These are phyloP conservation scores for Euphorbia peplus DNA, from an alignment of 345 rosid genomes.

Conservation along the genomic window DNA sequence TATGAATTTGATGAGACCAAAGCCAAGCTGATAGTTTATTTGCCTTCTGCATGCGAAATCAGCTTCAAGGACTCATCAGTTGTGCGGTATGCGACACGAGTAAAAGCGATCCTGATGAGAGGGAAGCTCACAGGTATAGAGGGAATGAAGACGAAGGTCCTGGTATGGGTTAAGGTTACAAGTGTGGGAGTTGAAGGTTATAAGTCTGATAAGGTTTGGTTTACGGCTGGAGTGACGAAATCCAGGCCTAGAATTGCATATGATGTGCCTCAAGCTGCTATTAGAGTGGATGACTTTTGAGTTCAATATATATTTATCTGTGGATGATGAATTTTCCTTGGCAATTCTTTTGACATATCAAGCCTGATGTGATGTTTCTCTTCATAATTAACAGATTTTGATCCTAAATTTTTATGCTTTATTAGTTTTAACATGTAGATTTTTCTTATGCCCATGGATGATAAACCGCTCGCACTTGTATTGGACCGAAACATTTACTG, in stretches of 20 bases:
- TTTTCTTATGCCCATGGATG: too few species aligned
- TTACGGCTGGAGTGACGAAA: constrained; percentile 90
- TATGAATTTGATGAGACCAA: constrained; percentile 87
- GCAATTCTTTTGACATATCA: constrained; percentile 1
- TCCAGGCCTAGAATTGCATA: constrained; percentile 69
- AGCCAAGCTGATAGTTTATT: constrained; percentile 73
- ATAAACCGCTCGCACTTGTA: too few species aligned
- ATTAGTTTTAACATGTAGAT: not conserved
- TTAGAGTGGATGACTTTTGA: constrained; percentile 76
- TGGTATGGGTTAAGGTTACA: constrained; percentile 92
- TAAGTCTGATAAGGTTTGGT: constrained; percentile 92
- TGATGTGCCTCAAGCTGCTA: constrained; percentile 53
- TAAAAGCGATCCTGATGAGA: constrained; percentile 65
- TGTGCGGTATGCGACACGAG: constrained; percentile 76
- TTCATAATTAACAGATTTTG: not conserved
- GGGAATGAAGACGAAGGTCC: constrained; percentile 94
- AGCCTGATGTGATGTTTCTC: not conserved
- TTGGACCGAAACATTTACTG: too few species aligned
- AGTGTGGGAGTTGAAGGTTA: constrained; percentile 60
- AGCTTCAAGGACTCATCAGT: constrained; percentile 81
- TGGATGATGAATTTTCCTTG: not conserved
- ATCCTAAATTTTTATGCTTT: not conserved
- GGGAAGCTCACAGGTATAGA: constrained; percentile 80
- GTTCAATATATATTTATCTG: not conserved
- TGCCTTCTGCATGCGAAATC: constrained; percentile 73